Conservation (phyloP, 495 filamentous ascomycete species). For the Pseudomonodictys pantanalensis region DNA sequence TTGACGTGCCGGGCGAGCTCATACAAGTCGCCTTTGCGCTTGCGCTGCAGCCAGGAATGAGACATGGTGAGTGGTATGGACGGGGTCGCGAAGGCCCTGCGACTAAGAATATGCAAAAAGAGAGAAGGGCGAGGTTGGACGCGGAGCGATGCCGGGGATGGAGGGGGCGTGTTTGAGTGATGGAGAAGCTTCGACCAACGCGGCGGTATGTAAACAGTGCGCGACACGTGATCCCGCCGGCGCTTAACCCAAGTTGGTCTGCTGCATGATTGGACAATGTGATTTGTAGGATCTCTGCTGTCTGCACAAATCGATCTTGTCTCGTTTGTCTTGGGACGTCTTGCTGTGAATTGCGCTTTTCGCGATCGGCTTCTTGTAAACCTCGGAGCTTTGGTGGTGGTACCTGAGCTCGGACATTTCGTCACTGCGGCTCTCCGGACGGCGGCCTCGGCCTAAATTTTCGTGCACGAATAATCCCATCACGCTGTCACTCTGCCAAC, state of each 20-base stretch:
- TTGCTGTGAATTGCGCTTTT: too few relatives aligned
- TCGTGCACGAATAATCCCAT: not conserved
- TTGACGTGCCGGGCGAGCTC: constrained; percentile 72
- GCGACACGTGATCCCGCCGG: constrained; percentile 12
- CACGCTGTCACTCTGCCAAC: not conserved
- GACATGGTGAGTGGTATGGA: constrained; percentile 45
- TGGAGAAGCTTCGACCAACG: not conserved
- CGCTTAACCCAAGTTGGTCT: constrained; percentile 1
- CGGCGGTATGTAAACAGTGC: constrained; percentile 22
- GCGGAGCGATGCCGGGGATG: not conserved
- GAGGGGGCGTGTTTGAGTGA: not conserved
- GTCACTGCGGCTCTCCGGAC: constrained; percentile 11
- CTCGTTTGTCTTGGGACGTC: too few relatives aligned
- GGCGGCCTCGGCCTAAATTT: constrained; percentile 22
- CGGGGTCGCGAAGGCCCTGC: constrained; percentile 48
- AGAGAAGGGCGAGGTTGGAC: constrained; percentile 6
- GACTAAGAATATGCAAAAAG: constrained; percentile 36
- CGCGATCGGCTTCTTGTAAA: too few relatives aligned
- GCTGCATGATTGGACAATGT: not conserved
- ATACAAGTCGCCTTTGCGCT: constrained; percentile 78
- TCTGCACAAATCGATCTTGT: too few relatives aligned
- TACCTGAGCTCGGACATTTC: too few relatives aligned
- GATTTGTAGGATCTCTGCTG: too few relatives aligned
- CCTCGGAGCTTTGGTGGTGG: too few relatives aligned
- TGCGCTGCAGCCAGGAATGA: constrained; percentile 74